phyloP scores from a whole-genome alignment of 352 stramenopile genomes.

The Achlya hypogyna region DNA sequence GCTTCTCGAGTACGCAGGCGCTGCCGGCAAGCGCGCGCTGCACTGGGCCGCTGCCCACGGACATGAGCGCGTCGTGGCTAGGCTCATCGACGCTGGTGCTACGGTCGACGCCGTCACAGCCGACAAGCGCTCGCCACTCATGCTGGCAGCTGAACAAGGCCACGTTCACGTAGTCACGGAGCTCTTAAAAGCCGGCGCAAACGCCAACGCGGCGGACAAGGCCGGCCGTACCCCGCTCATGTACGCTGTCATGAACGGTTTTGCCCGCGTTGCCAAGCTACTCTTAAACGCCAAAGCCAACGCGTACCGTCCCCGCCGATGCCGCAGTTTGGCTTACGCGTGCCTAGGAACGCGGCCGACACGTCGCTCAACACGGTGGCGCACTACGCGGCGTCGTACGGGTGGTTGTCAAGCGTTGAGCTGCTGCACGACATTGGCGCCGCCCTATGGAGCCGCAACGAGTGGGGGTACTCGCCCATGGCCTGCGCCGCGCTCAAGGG shows the following conservation, averaged over 20 bases:
- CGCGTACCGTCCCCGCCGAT: slow-evolving; percentile 22
- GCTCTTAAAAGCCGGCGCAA: slow-evolving; percentile 35
- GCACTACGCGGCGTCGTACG: slow-evolving; percentile 71
- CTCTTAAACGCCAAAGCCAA: slow-evolving; percentile 65
- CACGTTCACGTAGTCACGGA: slow-evolving; percentile 46
- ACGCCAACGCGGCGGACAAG: slow-evolving; percentile 57
- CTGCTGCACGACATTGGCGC: slow-evolving; percentile 43
- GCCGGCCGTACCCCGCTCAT: slow-evolving; percentile 73
- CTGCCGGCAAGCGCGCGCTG: slow-evolving; percentile 40
- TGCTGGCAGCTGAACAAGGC: slow-evolving; percentile 45
- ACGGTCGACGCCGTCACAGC: slow-evolving; percentile 41
- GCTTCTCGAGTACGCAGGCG: not conserved
- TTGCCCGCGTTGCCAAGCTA: slow-evolving; percentile 36
- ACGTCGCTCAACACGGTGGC: slow-evolving; percentile 65
- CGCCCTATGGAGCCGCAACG: slow-evolving; percentile 60
- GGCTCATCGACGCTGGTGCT: slow-evolving; percentile 41
- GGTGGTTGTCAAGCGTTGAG: slow-evolving; percentile 55
- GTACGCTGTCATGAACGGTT: slow-evolving; percentile 64
- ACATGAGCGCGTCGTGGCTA: slow-evolving; percentile 34
- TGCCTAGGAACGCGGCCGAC: slow-evolving; percentile 46
- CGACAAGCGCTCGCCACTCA: slow-evolving; percentile 48
- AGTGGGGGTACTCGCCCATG: slow-evolving; percentile 64
- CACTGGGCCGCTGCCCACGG: slow-evolving; percentile 45
- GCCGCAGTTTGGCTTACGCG: not conserved
- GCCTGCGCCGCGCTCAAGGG: slow-evolving; percentile 64